Conservation (phyloP, 441 rosid genomes). For the Euphorbia schlechtendalii region DNA sequence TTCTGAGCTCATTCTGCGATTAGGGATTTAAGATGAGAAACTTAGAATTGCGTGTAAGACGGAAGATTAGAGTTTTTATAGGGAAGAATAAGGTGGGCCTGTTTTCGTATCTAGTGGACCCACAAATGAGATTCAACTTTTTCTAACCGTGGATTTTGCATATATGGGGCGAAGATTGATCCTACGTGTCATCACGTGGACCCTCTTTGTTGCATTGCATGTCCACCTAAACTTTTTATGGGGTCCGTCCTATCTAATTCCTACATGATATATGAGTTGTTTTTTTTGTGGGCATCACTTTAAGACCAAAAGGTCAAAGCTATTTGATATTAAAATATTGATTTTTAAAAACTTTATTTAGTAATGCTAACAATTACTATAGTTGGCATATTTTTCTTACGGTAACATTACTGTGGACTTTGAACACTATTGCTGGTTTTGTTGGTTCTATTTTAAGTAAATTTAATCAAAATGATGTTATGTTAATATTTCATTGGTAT, state of each 20-base stretch:
- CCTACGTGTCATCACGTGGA: background rate
- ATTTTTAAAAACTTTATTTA: too few relatives aligned
- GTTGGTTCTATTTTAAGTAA: too few relatives aligned
- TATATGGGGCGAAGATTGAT: background rate
- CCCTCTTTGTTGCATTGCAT: background rate
- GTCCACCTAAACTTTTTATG: background rate
- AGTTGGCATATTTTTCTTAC: too few relatives aligned
- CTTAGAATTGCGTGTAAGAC: background rate
- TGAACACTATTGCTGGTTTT: too few relatives aligned
- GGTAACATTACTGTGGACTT: too few relatives aligned
- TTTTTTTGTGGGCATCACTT: too few relatives aligned
- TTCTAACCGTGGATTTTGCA: conserved; percentile 8
- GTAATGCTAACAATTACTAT: too few relatives aligned
- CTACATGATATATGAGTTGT: too few relatives aligned
- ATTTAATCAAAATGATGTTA: too few relatives aligned
- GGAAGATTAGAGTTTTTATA: background rate
- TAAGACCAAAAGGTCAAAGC: conserved; percentile 3
- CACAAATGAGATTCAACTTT: background rate
- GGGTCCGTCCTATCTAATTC: background rate
- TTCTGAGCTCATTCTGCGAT: conserved; percentile 29
- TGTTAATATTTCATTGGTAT: too few relatives aligned
- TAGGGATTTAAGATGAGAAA: too few relatives aligned
- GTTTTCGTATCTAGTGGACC: conserved; percentile 24
- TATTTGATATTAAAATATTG: background rate
- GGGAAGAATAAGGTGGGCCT: background rate